Conservation (phyloP, 768 basidiomycete species). For the Tulasnella sp. region DNA sequence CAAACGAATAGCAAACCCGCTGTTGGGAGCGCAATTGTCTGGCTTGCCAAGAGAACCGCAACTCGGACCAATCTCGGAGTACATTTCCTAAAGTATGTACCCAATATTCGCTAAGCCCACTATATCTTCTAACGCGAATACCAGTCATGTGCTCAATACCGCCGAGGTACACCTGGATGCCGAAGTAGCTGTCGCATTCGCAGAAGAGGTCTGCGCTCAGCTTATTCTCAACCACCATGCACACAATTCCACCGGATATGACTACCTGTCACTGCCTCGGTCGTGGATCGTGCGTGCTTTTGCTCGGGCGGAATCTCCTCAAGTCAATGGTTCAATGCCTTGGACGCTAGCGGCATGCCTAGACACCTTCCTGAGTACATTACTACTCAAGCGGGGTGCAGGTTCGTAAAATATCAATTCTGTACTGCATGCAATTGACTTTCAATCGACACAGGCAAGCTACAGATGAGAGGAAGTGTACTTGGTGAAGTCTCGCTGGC, state of each 20-base stretch:
- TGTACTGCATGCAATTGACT: not conserved
- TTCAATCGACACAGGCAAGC: not conserved
- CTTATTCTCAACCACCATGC: not conserved
- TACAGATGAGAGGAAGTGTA: not conserved
- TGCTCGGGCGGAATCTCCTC: not conserved
- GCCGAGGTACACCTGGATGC: not conserved
- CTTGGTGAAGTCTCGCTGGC: not conserved
- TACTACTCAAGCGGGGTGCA: not conserved
- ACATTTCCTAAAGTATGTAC: not conserved
- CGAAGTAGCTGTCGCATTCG: not conserved
- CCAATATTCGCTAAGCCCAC: not conserved
- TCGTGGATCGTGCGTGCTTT: not conserved
- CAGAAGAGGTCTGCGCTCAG: not conserved
- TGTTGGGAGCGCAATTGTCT: not conserved
- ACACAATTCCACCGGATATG: not conserved
- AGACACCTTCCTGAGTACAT: not conserved
- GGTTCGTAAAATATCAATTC: not conserved
- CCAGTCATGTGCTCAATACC: not conserved
- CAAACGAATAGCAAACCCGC: not conserved
- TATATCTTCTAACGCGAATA: not conserved
- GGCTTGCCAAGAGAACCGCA: not conserved
- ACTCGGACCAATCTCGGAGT: not conserved
- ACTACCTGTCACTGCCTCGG: not conserved
- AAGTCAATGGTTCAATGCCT: not conserved
- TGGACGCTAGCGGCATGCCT: not conserved